A percentile compares a stretch with the other conserved stretches of the same genome.
These are phyloP conservation scores for Apiospora arundinis DNA, from an alignment of 2,329 filamentous ascomycete genomes.

Conservation along the genomic window DNA sequence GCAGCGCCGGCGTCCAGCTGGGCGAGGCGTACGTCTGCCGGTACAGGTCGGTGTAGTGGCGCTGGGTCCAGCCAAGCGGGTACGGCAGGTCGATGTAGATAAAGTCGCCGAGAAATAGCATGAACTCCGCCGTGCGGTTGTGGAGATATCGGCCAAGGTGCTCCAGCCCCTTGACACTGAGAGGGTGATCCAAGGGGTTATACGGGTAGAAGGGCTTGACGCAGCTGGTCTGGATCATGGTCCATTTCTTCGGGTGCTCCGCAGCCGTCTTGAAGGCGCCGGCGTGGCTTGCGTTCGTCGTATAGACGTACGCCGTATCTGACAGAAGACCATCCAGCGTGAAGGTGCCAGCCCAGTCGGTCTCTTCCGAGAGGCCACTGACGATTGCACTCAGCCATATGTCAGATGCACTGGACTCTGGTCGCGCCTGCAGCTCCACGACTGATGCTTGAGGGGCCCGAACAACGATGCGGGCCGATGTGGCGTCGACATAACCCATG, in stretches of 20 bases:
- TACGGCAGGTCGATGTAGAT: constrained; percentile 65
- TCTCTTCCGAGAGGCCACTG: constrained; percentile 60
- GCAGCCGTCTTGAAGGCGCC: constrained; percentile 67
- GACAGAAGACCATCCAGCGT: constrained; percentile 58
- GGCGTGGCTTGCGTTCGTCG: constrained; percentile 64
- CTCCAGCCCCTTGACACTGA: constrained; percentile 66
- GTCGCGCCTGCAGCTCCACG: constrained; percentile 40
- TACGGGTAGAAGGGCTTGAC: constrained; percentile 75
- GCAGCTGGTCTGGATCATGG: constrained; percentile 69
- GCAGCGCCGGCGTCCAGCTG: constrained; percentile 56
- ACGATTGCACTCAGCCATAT: constrained; percentile 38
- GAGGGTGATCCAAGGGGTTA: constrained; percentile 63
- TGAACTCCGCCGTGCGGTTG: constrained; percentile 12
- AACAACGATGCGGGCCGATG: constrained; percentile 64
- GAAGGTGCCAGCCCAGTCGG: constrained; percentile 66
- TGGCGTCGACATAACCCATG: constrained; percentile 68
- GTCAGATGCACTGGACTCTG: background rate
- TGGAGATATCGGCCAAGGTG: constrained; percentile 36
- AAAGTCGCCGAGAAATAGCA: constrained; percentile 46
- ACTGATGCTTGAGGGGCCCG: constrained; percentile 60
- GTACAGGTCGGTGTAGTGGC: constrained; percentile 48
- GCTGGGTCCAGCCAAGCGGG: constrained; percentile 30
- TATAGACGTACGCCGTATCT: constrained; percentile 66
- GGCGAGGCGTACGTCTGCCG: constrained; percentile 71
- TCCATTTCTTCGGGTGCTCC: constrained; percentile 50